These are phyloP conservation scores for Xylaria sp. DNA, from an alignment of 2,329 filamentous ascomycete species.

Conservation along the genomic window DNA sequence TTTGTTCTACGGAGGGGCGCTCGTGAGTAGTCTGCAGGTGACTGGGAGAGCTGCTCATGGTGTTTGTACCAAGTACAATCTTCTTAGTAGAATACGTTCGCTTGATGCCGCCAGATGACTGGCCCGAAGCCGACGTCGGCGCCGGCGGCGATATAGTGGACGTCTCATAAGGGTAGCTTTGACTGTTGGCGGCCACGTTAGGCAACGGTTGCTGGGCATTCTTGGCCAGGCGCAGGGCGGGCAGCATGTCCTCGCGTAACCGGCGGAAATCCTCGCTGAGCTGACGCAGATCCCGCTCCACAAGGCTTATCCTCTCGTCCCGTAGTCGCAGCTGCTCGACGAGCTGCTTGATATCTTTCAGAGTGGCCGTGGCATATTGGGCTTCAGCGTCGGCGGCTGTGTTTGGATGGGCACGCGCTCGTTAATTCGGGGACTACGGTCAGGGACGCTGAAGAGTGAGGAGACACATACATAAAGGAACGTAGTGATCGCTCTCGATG, in stretches of 20 bases:
- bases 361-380: conserved; percentile 85
- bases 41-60: conserved; percentile 82
- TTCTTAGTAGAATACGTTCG: conserved; percentile 82
- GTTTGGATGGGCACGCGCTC: conserved; percentile 25
- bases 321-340: conserved; percentile 89
- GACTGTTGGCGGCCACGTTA: conserved; percentile 54
- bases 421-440: conserved; percentile 23
- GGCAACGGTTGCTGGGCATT: conserved; percentile 91
- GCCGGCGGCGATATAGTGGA: conserved; percentile 66
- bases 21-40: conserved; percentile 77
- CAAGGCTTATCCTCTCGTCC: conserved; percentile 86
- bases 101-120: conserved; percentile 68
- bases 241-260: conserved; percentile 89
- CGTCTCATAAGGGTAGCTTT: conserved; percentile 63
- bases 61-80: conserved; percentile 74
- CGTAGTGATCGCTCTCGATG: conserved; percentile 91
- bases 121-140: conserved; percentile 64
- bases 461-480: conserved; percentile 82
- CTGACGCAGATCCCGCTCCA: conserved; percentile 84
- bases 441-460: conserved; percentile 11
- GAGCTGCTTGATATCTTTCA: conserved; percentile 91
- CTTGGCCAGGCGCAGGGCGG: conserved; percentile 89
- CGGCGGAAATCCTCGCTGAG: conserved; percentile 90
- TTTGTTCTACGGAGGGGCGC: conserved; percentile 70
- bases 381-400: conserved; percentile 88